These are phyloP conservation scores for Kodamaea derodonti DNA, from an alignment of 1,139 yeast genomes.

Conservation along the genomic window DNA sequence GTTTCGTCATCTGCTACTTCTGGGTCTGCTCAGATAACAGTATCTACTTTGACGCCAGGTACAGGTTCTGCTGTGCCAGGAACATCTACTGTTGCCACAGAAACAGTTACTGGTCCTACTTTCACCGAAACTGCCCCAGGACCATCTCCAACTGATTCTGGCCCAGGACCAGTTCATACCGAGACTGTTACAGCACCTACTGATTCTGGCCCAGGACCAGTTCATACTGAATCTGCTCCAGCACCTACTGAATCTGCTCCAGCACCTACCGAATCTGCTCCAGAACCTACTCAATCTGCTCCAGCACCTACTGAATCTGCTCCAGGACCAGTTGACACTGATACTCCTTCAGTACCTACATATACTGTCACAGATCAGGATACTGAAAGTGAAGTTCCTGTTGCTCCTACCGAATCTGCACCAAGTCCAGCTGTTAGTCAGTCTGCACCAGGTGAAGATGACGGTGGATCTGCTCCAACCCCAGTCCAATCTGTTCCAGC, in stretches of 20 bases:
- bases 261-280: neutral
- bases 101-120: neutral
- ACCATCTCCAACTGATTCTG: neutral
- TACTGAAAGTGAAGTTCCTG: neutral
- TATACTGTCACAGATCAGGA: neutral
- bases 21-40: neutral
- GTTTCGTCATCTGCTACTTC: neutral
- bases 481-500: no score
- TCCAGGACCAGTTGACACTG: neutral
- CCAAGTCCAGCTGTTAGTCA: neutral
- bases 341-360: neutral
- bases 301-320: neutral
- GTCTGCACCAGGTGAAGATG: neutral
- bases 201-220: neutral
- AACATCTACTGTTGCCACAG: neutral
- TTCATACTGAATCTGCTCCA: neutral
- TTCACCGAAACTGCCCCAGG: neutral
- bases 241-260: neutral
- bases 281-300: neutral
- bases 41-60: neutral
- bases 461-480: no score
- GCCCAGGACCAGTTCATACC: neutral
- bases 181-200: neutral
- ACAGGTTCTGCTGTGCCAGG: no score
- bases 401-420: neutral